phyloP scores from a whole-genome alignment of 2,329 filamentous ascomycete genomes.

The Neofusicoccum sp. region DNA sequence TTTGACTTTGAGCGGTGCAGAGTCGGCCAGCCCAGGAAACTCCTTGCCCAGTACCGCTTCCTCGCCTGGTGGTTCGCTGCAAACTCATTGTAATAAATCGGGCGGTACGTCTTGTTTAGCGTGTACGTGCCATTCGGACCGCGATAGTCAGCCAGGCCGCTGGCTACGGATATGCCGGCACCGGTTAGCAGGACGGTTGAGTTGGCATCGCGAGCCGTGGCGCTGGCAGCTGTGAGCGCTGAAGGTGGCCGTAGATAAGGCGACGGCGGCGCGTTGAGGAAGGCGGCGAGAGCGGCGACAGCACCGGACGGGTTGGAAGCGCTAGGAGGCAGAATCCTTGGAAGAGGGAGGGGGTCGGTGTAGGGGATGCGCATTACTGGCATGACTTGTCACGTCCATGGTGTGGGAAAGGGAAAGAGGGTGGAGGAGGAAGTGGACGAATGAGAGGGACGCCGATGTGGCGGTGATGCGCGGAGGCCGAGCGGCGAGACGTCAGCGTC shows the following conservation, averaged over 20 bases:
- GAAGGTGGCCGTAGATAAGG: background rate
- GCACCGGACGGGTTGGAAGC: conserved; percentile 71
- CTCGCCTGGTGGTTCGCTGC: conserved; percentile 74
- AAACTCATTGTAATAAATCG: conserved; percentile 94
- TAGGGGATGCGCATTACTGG: conserved; percentile 86
- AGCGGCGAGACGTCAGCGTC: conserved; percentile 9
- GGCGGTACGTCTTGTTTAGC: conserved; percentile 83
- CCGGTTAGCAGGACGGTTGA: conserved; percentile 68
- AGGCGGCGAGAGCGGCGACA: conserved; percentile 71
- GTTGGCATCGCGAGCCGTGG: conserved; percentile 21
- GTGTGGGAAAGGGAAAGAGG: background rate
- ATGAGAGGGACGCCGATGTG: background rate
- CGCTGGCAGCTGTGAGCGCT: background rate
- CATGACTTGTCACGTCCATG: conserved; percentile 38
- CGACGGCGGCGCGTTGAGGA: conserved; percentile 61
- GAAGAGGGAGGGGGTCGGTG: conserved; percentile 74
- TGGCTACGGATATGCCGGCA: conserved; percentile 89
- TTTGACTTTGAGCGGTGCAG: conserved; percentile 79
- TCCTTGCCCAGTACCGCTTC: conserved; percentile 93
- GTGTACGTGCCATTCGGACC: conserved; percentile 89
- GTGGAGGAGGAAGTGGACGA: background rate
- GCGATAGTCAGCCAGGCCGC: conserved; percentile 88
- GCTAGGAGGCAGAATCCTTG: conserved; percentile 69
- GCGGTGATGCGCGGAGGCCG: too few species aligned
- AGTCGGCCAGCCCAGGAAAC: conserved; percentile 88